Evolutionary conservation across 805 yeast species (phyloP).

Genomic region (Pichia insulana): DNA sequence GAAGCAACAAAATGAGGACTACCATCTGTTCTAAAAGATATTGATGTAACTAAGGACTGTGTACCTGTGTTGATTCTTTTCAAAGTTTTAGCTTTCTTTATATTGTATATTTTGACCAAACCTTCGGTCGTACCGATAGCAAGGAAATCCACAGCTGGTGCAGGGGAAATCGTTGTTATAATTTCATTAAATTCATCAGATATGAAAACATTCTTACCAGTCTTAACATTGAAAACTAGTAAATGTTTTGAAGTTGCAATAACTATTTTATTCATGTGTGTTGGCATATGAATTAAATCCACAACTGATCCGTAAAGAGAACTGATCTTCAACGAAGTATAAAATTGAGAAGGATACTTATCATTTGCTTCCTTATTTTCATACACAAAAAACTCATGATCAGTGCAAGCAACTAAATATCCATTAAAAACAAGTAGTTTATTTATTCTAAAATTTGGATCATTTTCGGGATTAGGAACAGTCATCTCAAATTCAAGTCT

Average conservation of each 20-base stretch:
- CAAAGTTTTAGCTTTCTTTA: constrained; percentile 53
- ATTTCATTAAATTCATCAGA: constrained; percentile 42
- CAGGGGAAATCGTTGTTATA: constrained; percentile 63
- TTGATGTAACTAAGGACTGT: constrained; percentile 37
- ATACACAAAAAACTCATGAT: constrained; percentile 23
- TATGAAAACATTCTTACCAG: constrained; percentile 58
- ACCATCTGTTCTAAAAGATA: constrained; percentile 91
- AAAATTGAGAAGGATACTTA: constrained; percentile 51
- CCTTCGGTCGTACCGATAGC: constrained; percentile 75
- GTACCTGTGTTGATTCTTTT: constrained; percentile 42
- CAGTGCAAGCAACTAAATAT: constrained; percentile 52
- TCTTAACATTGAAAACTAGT: constrained; percentile 61
- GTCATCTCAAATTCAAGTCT: constrained; percentile 38
- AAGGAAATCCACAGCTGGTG: constrained; percentile 80
- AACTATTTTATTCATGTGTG: constrained; percentile 82
- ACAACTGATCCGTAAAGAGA: constrained; percentile 65
- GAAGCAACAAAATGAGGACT: constrained; percentile 76
- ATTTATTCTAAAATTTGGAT: constrained; percentile 29
- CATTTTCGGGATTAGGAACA: constrained; percentile 17
- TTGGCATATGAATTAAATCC: constrained; percentile 72
- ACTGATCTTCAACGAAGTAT: constrained; percentile 53
- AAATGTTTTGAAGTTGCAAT: constrained; percentile 66
- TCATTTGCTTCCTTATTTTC: constrained; percentile 24
- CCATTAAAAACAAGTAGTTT: constrained; percentile 68
- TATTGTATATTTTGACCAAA: constrained; percentile 52